These are phyloP conservation scores for Hamigera avellanea DNA, from an alignment of 495 filamentous ascomycete genomes.

Conservation along the genomic window DNA sequence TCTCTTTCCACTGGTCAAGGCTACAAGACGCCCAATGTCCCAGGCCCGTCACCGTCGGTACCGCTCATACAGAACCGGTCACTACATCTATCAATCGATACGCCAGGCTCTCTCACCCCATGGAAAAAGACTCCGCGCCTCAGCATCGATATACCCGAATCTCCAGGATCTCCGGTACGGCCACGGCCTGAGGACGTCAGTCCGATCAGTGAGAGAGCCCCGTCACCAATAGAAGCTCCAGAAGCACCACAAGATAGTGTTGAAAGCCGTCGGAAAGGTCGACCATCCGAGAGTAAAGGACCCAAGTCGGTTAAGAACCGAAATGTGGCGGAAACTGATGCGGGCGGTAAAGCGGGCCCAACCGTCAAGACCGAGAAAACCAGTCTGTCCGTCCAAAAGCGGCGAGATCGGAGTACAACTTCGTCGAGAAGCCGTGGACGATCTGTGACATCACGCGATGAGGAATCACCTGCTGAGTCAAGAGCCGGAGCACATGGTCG, in stretches of 20 bases:
- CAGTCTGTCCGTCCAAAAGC: constrained; percentile 16
- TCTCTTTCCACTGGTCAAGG: constrained; percentile 14
- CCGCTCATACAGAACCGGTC: constrained; percentile 19
- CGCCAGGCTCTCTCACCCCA: constrained; percentile 33
- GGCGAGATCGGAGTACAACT: constrained; percentile 39
- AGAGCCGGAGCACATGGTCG: constrained; percentile 28
- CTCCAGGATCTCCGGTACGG: constrained; percentile 33
- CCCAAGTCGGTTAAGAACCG: constrained; percentile 7
- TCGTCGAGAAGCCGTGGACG: constrained; percentile 47
- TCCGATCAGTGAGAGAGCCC: constrained; percentile 39
- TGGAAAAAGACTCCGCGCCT: constrained; percentile 34
- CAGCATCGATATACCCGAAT: constrained; percentile 24
- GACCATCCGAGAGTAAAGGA: constrained; percentile 13
- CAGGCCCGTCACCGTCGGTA: constrained; percentile 13
- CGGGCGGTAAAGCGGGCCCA: constrained; percentile 12
- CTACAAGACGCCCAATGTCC: constrained; percentile 20
- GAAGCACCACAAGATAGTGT: constrained; percentile 21
- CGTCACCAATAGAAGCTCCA: constrained; percentile 27
- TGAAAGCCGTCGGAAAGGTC: constrained; percentile 13
- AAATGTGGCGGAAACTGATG: constrained; percentile 7
- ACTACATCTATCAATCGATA: constrained; percentile 29
- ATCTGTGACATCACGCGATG: constrained; percentile 46
- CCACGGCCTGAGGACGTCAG: constrained; percentile 40
- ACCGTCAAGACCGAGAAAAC: constrained; percentile 26
- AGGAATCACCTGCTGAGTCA: constrained; percentile 37